Base-by-base conservation (phyloP, 139 green algal genomes). In the Asterochloris sp. region DNA sequence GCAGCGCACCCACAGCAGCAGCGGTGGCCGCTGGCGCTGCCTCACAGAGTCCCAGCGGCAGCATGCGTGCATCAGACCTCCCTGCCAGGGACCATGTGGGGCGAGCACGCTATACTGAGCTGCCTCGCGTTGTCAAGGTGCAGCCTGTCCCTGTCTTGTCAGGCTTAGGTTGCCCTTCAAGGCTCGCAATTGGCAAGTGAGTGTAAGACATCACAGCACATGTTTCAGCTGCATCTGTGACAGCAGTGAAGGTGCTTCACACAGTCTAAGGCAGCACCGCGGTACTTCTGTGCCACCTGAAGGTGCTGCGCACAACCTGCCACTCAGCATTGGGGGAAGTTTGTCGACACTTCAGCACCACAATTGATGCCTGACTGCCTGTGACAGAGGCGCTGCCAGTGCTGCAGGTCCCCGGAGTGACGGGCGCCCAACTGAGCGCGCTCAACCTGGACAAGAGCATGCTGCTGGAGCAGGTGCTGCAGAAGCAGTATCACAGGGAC, bases 401-500 rank as follows among this genome's bases (percentile, higher is more conserved):
- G 38, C 6, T 38, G 54, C 69, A 86, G 47, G 82, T 62, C 10
- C 14, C 61, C 0, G 85, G 85, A 0, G 27, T 90, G 26, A 89
- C 78, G 2, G 74, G 89, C 0, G 67, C 81, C 12, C 82, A 95
- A 78, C 90, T 97, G 23, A 97, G 92, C 24, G 85, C 87, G 0
- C 74, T 88, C 19, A 97, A 97, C 78, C 63, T 97, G 81, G 94
- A 97, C 88, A 95, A 93, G 84, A 91, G 79, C 2, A 15, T 0
- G 13, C 47, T 91, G 79, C 87, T 97, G 73, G 85, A 90, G 13
- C 26, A 83, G 63, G 4, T 91, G 1, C 54, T 92, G 11, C n/a
- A 69, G 1, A 47, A 84, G 27, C 62, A 83, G 0, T 92, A 71
- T 23, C 64, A 47, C 23, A 75, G 76, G 9, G 15, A 80, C 68